Evolutionary conservation across 78 protist genomes (phyloP), one percentile per base, ranked within the genome.

Genomic region (Dictyostelium capitatum): DNA sequence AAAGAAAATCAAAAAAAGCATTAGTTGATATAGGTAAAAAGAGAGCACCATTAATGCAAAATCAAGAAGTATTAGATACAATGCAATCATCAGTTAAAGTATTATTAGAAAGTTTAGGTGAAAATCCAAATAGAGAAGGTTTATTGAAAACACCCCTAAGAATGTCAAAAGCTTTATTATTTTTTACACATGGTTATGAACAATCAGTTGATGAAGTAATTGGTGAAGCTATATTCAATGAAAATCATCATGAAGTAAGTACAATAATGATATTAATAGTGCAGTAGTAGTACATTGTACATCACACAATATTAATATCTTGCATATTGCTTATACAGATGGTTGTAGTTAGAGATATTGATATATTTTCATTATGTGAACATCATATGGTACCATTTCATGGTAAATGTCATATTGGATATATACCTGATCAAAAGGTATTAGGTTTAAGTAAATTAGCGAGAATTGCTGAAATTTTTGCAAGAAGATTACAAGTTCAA

Each of bases 371-470:
- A 37, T 48, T 98, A 70, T 98, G 99, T 75, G 99, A 98, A 85
- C 99, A 98, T 75, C 99, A 98, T 79, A 77, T 98, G 96, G 97
- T 98, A 6, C 99, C 99, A 28, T 98, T 98, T 69, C 32, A 53
- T 77, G 99, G 99, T 11, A 93, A 92, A 91, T 82, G 89, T 12
- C 97, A 91, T 85, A 92, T 98, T 56, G 99, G 97, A 32, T 98
- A 98, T 82, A 90, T 98, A 28, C 99, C 99, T 14, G 72, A 95
- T 72, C 85, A 75, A 32, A 89, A 95, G 32, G 99, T 98, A 9
- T 89, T 98, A 19, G 99, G 99, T n/a, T 90, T 98, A 72, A 83
- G 96, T 85, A 98, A 98, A 95, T 62, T 98, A 32, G 99, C 98
- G 17, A 90, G 99, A 37, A 77, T 98, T 6, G 98, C 98, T 19